Evolutionary conservation across 116 monocot genomes (phyloP).

Genomic region (Cymodocea nodosa): DNA sequence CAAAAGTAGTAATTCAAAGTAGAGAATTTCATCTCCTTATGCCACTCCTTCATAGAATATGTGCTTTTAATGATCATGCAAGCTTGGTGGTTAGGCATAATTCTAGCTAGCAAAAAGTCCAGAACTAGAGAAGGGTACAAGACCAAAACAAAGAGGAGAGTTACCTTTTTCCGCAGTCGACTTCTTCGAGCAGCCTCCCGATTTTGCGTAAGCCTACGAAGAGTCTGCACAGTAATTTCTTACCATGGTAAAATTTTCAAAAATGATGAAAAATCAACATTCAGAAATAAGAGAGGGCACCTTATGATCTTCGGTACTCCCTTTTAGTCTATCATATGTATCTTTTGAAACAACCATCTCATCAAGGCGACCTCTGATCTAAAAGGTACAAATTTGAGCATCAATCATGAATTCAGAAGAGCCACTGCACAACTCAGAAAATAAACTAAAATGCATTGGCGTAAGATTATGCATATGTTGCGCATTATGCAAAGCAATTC

Average conservation of each 20-base stretch:
- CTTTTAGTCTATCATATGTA: constrained; percentile 21
- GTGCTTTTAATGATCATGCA: too few species aligned
- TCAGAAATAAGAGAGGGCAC: constrained; percentile 9
- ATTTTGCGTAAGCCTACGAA: constrained; percentile 72
- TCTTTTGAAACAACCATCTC: constrained; percentile 15
- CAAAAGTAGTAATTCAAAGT: too few species aligned
- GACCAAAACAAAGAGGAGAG: too few species aligned
- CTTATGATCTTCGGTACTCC: constrained; percentile 39
- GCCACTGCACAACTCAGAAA: background rate
- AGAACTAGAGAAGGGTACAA: too few species aligned
- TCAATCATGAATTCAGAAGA: background rate
- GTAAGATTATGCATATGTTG: too few species aligned
- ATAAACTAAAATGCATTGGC: background rate
- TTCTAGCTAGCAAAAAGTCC: too few species aligned
- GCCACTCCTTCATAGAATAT: too few species aligned
- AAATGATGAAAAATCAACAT: background rate
- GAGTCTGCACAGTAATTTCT: constrained; percentile 19
- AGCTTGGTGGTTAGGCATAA: too few species aligned
- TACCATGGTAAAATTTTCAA: background rate
- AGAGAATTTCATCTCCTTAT: too few species aligned
- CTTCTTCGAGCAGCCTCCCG: constrained; percentile 83
- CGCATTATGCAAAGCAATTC: too few species aligned
- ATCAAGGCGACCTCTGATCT: constrained; percentile 20
- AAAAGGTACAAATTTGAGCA: background rate
- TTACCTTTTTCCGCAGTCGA: constrained; percentile 67